Base-by-base conservation (phyloP, 2,329 filamentous ascomycete species). In the Colletotrichum ledebouriae region DNA sequence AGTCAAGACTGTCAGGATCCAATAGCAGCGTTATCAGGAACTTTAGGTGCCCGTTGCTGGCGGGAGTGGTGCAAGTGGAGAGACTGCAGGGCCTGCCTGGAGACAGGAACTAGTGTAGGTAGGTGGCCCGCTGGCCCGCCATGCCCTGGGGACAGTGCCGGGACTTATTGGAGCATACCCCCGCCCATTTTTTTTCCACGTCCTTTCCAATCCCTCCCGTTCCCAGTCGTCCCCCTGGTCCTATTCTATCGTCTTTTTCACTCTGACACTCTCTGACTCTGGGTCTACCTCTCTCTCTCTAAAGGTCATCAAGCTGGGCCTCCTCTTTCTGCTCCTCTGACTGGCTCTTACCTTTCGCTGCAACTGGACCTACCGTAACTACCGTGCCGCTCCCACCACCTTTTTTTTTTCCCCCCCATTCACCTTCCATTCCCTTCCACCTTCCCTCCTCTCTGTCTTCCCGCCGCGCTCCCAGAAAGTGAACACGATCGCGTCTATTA, bases 401-500 rank as follows among this genome's bases (percentile, higher is more conserved):
- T 61, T 53, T 42, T 65, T 58, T 62, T 66, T 60, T 53, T 57
- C 55, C 70, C 68, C 17, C 17, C 17, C 66, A 65, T 63, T 63
- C 53, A 56, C 61, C 63, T 71, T 71, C 70, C 71, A 70, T 71
- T 70, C 68, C 68, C 67, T 63, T 63, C 63, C 62, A 17, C 63
- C 64, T 71, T 72, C 70, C 71, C 70, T 73, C 69, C 67, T 67
- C 72, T 64, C 71, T 70, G 71, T 70, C 69, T 73, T 71, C 72
- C 65, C 67, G 63, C 68, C 29, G 29, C 25, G 63, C 72, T 67
- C 74, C 73, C 62, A 59, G 49, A 49, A 75, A 69, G 75, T 79
- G 78, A 81, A 80, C 81, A 82, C 78, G 78, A 82, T 80, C 78
- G 75, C 74, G 72, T 81, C 83, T 85, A 84, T 84, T 82, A 83